These are phyloP conservation scores for Leptographium wingfieldii DNA, from an alignment of 2,329 filamentous ascomycete genomes.

Conservation along the genomic window DNA sequence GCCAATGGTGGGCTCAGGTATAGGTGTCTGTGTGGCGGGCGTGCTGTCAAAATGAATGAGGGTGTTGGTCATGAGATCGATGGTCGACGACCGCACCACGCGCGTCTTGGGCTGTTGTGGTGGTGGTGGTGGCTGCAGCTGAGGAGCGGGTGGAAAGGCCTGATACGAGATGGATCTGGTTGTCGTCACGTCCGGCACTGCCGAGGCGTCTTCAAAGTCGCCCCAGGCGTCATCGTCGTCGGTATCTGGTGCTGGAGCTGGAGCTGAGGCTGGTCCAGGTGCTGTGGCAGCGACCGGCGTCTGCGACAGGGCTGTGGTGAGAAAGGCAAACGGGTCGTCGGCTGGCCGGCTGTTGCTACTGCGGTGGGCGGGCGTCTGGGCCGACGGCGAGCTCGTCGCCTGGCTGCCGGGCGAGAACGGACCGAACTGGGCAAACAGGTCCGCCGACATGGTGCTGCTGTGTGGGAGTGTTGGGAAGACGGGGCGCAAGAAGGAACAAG, in stretches of 20 bases:
- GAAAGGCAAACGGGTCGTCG: conserved; percentile 21
- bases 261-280: too few species aligned
- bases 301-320: conserved; percentile 11
- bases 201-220: conserved; percentile 49
- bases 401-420: conserved; percentile 27
- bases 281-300: not conserved
- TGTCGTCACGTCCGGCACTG: conserved; percentile 12
- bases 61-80: conserved; percentile 42
- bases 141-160: not conserved
- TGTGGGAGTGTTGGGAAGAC: not conserved
- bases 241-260: too few species aligned
- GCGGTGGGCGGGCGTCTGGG: conserved; percentile 12
- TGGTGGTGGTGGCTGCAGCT: not conserved
- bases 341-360: conserved; percentile 3
- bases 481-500: not conserved
- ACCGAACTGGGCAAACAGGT: conserved; percentile 53
- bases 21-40: not conserved
- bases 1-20: too few species aligned
- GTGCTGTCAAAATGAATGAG: conserved; percentile 25
- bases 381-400: not conserved
- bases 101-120: conserved; percentile 16
- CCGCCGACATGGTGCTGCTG: conserved; percentile 43
- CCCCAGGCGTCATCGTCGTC: conserved; percentile 47
- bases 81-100: conserved; percentile 34
- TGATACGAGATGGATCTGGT: not conserved